Percentiles rank a stretch among this genome's conserved stretches.
These are phyloP conservation scores for Anthracocystis setariae DNA, from an alignment of 1,284 basidiomycete genomes.

Conservation along the genomic window DNA sequence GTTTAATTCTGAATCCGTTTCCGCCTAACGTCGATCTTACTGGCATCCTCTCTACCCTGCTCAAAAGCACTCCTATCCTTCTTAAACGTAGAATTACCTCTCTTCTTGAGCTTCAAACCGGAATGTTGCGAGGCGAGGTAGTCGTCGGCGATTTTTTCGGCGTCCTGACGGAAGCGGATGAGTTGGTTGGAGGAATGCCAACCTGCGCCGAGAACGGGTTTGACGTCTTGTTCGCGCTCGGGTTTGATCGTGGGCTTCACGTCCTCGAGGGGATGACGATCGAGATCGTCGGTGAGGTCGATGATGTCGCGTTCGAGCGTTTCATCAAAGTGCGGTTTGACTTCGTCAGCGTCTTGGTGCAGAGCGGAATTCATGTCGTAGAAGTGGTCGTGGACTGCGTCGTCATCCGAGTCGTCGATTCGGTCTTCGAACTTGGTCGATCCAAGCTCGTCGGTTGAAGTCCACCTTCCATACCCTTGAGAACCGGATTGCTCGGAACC, in stretches of 20 bases:
- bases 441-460: not conserved
- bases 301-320: slow-evolving; percentile 22
- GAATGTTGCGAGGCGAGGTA: slow-evolving; percentile 35
- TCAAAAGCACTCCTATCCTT: slow-evolving; percentile 40
- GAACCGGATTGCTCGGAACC: slow-evolving; percentile 8
- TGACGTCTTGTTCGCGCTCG: slow-evolving; percentile 5
- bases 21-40: slow-evolving; percentile 52
- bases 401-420: slow-evolving; percentile 10
- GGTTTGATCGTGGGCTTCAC: slow-evolving; percentile 10
- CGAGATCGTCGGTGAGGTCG: slow-evolving; percentile 11
- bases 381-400: slow-evolving; percentile 10
- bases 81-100: slow-evolving; percentile 26
- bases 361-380: slow-evolving; percentile 6
- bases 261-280: not conserved
- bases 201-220: slow-evolving; percentile 6
- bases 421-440: not conserved
- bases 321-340: slow-evolving; percentile 33
- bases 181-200: slow-evolving; percentile 47
- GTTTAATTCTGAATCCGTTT: slow-evolving; percentile 30
- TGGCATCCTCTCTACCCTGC: slow-evolving; percentile 37
- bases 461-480: slow-evolving; percentile 18
- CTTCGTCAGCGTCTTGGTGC: slow-evolving; percentile 2
- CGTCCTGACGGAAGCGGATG: slow-evolving; percentile 45
- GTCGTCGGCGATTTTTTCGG: slow-evolving; percentile 50
- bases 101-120: slow-evolving; percentile 37